phyloP scores from a whole-genome alignment of 805 yeast genomes.

The Clavispora asparagi region DNA sequence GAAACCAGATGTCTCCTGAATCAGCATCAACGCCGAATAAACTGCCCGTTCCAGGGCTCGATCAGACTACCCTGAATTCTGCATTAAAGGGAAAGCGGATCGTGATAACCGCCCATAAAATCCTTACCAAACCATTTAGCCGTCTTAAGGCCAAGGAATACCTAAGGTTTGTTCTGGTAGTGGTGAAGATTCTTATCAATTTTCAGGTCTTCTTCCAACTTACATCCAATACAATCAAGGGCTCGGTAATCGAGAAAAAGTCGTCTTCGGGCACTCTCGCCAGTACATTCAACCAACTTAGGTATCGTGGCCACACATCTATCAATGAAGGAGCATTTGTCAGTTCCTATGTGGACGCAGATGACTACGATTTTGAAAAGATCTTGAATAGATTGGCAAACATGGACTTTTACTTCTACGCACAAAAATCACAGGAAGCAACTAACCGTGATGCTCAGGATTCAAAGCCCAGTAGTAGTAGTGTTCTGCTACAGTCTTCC shows the following conservation, averaged over 20 bases:
- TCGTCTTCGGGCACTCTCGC: not conserved
- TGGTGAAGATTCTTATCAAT: slow-evolving; percentile 34
- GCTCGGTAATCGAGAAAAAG: not conserved
- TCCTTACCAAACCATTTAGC: slow-evolving; percentile 36
- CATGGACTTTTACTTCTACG: slow-evolving; percentile 13
- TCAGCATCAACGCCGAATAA: too few relatives aligned
- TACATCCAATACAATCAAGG: slow-evolving; percentile 5
- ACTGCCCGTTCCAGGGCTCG: not conserved
- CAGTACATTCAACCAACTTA: slow-evolving; percentile 2
- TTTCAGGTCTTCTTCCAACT: slow-evolving; percentile 24
- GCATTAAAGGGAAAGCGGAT: slow-evolving; percentile 16
- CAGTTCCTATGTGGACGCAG: not conserved
- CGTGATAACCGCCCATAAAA: slow-evolving; percentile 37
- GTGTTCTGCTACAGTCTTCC: not conserved
- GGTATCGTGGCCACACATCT: not conserved
- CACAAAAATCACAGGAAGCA: not conserved
- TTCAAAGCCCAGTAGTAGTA: not conserved
- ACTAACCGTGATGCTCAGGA: not conserved
- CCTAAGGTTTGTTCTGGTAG: slow-evolving; percentile 28
- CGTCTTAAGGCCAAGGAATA: slow-evolving; percentile 34
- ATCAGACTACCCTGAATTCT: not conserved
- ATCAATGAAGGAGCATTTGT: not conserved
- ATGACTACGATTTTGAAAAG: slow-evolving; percentile 14
- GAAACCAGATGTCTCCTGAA: not conserved
- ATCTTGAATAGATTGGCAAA: slow-evolving; percentile 13